Conservation (phyloP, 305 asterid genomes). For the Andrographis paniculata region DNA sequence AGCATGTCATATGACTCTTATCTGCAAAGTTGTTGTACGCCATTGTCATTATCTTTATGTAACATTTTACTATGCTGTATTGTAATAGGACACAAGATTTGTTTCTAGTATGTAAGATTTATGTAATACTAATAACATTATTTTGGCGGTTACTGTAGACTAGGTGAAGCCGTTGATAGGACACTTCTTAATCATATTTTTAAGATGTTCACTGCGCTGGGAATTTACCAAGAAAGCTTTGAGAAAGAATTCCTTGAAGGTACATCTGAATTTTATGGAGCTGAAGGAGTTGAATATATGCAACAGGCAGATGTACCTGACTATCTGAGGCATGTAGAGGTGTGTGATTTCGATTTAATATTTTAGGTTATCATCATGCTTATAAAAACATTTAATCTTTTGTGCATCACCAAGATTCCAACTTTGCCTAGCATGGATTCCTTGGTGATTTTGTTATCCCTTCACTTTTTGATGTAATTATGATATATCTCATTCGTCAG, state of each 20-base stretch:
- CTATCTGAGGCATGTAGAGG: slow-evolving; percentile 93
- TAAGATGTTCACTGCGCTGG: slow-evolving; percentile 98
- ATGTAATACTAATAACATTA: not conserved
- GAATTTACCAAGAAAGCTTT: slow-evolving; percentile 93
- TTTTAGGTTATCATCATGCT: too few relatives aligned
- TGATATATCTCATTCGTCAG: slow-evolving; percentile 31
- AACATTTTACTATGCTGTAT: not conserved
- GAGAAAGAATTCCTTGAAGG: slow-evolving; percentile 93
- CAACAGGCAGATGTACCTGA: slow-evolving; percentile 95
- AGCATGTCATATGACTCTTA: too few relatives aligned
- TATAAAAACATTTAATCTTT: too few relatives aligned
- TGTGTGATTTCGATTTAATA: slow-evolving; percentile 34
- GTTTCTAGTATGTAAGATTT: slow-evolving; percentile 9
- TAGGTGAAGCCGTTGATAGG: slow-evolving; percentile 93
- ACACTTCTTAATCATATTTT: slow-evolving; percentile 91
- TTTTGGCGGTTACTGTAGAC: slow-evolving; percentile 23
- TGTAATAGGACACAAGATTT: not conserved
- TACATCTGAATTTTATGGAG: slow-evolving; percentile 93
- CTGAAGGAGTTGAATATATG: slow-evolving; percentile 95
- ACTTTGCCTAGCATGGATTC: not conserved
- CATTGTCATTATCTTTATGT: not conserved
- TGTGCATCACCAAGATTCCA: too few relatives aligned
- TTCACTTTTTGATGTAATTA: not conserved
- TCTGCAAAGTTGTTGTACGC: not conserved
- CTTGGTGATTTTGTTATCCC: not conserved